Percentiles rank a stretch among this genome's conserved stretches.
Conservation (phyloP, 225 moss, liverwort and hornwort genomes). For the Bryum argenteum region DNA sequence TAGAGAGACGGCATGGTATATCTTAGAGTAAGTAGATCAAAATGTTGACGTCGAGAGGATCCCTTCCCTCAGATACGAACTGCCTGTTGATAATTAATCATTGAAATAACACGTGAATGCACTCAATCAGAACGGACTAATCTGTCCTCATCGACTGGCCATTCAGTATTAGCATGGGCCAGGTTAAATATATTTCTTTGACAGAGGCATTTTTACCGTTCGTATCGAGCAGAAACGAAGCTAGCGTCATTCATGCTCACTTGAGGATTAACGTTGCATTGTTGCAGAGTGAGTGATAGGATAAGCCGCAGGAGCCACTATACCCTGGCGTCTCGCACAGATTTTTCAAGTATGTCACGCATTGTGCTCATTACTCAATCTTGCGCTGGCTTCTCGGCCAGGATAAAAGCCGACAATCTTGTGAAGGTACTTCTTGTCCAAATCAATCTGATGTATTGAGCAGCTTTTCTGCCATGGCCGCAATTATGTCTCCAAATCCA, state of each 20-base stretch:
- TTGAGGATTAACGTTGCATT: slow-evolving; percentile 2
- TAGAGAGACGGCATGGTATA: background rate
- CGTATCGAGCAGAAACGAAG: background rate
- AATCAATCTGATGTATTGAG: background rate
- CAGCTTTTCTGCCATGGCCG: background rate
- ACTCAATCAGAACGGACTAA: slow-evolving; percentile 13
- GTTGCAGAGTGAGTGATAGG: slow-evolving; percentile 1
- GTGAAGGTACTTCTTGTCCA: background rate
- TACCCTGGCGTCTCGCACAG: too few species aligned
- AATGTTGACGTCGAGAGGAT: background rate
- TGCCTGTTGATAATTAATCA: background rate
- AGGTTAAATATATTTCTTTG: background rate
- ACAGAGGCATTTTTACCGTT: background rate
- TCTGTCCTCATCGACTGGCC: too few species aligned
- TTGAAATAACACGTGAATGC: slow-evolving; percentile 17
- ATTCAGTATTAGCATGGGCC: too few species aligned
- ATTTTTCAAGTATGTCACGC: too few species aligned
- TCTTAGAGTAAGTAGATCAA: background rate
- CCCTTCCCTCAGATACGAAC: background rate
- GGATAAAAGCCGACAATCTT: slow-evolving; percentile 10
- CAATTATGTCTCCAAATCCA: background rate
- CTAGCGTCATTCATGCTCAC: slow-evolving; percentile 12
- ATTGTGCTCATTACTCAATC: background rate
- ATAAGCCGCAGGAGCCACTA: background rate
- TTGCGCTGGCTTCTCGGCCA: slow-evolving; percentile 2